Base-by-base conservation (phyloP, 169 alveolate genomes). In the Babesia divergens region DNA sequence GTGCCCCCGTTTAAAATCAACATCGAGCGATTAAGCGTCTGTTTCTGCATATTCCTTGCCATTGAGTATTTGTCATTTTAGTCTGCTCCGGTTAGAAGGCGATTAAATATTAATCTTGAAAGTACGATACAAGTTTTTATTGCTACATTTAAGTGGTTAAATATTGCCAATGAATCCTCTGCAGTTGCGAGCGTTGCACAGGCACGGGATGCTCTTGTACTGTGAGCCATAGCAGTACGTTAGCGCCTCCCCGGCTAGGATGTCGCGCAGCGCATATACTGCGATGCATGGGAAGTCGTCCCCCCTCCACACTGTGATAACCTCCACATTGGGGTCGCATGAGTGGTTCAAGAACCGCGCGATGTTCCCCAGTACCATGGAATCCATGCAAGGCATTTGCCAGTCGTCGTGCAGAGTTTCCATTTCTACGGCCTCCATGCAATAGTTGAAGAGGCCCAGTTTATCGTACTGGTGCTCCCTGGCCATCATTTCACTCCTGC, bases 321-420 rank as follows among this genome's bases (percentile, higher is more conserved):
- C 94, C 60, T 80, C 83, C 18, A 89, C 93, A 66, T 92, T 92
- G 6, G 96, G 96, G 28, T 84, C 92, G 59, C 96, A 92, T 13
- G 96, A 92, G 69, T 92, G 96, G 71, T 92, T 92, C 43, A 92
- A 65, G 70, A 92, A 92, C n/a, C 96, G 75, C 22, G 94, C 93
- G 65, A 90, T 89, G 81, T 92, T 92, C 11, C 95, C 94, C 46
- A 87, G 74, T 43, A 86, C 74, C 52, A 91, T 81, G 24, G 94
- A 91, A 52, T 92, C 96, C 31, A 91, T 89, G 74, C 94, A 89
- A 4, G 94, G 94, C 58, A 77, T 76, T 54, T 74, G 86, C 94
- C 94, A 89, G 42, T 87, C 88, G 51, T 89, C 95, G 16, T 87
- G 89, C 56, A 81, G 86, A 5, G 82, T 84, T 60, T 84, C 91